phyloP scores from a whole-genome alignment of 305 asterid genomes.

The Solanum hybrid region DNA sequence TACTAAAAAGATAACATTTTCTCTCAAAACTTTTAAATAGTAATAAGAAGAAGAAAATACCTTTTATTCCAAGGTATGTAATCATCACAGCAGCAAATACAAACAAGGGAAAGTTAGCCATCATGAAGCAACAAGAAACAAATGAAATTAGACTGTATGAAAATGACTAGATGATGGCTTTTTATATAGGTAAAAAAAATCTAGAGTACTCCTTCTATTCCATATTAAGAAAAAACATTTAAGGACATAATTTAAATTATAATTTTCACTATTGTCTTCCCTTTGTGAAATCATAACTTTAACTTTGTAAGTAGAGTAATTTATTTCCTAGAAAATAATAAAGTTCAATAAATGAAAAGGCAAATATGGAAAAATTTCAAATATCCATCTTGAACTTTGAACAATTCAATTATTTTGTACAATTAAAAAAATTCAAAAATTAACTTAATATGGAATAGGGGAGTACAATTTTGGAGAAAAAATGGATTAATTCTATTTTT shows the following conservation, averaged over 20 bases:
- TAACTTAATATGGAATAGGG: neutral
- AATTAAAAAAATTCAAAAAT: too few species aligned
- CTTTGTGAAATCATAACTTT: accelerated
- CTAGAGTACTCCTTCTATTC: neutral
- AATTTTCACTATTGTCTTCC: neutral
- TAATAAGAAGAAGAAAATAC: neutral
- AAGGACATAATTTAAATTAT: too few species aligned
- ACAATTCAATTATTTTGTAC: neutral
- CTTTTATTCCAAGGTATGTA: neutral
- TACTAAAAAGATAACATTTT: neutral
- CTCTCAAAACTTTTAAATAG: neutral
- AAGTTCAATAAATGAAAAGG: neutral
- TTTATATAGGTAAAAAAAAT: neutral
- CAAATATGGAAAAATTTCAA: too few species aligned
- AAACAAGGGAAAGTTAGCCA: neutral
- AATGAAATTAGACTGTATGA: neutral
- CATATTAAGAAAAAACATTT: neutral
- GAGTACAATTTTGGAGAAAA: neutral
- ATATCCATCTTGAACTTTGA: neutral
- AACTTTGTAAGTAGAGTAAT: too few species aligned
- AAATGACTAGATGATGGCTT: neutral
- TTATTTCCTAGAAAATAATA: neutral
- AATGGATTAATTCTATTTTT: neutral
- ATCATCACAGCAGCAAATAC: neutral
- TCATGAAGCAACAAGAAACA: neutral